These are phyloP conservation scores for Aphanomyces astaci DNA, from an alignment of 352 stramenopile species.

Conservation along the genomic window DNA sequence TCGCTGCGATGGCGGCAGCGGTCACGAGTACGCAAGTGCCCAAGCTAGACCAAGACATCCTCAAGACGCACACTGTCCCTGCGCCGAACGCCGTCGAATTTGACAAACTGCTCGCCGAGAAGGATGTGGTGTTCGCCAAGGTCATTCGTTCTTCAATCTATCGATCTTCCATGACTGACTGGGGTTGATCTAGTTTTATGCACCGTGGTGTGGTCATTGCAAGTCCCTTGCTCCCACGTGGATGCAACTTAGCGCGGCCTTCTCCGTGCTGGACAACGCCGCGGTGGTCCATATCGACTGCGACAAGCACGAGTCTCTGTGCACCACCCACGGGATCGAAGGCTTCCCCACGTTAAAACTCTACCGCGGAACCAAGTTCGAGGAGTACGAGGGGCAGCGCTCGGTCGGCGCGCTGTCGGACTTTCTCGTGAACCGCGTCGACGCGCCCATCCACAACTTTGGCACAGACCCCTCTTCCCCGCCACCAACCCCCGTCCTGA, in stretches of 20 bases:
- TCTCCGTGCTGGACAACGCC: conserved; percentile 12
- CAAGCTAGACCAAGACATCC: background rate
- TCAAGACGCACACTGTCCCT: background rate
- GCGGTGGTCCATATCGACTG: conserved; percentile 16
- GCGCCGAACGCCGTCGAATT: background rate
- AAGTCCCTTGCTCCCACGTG: conserved; percentile 67
- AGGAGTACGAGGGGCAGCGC: conserved; percentile 14
- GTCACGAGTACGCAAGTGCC: background rate
- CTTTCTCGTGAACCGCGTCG: conserved; percentile 6
- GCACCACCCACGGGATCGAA: conserved; percentile 6
- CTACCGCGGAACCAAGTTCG: background rate
- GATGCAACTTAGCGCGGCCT: conserved; percentile 34
- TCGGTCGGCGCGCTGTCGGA: background rate
- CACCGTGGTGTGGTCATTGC: conserved; percentile 78
- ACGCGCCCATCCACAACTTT: background rate
- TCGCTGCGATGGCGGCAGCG: background rate
- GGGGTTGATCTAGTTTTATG: conserved; percentile 78
- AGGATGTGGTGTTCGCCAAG: conserved; percentile 6
- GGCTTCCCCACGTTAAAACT: conserved; percentile 19
- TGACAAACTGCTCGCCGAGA: background rate
- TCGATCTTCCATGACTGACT: no score
- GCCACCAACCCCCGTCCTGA: background rate
- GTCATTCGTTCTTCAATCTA: background rate
- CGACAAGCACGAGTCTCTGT: background rate
- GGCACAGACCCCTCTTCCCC: background rate